Evolutionary conservation across 1,284 basidiomycete genomes (phyloP), one percentile per base, ranked within the genome.

Genomic region (Boletus sp.): DNA sequence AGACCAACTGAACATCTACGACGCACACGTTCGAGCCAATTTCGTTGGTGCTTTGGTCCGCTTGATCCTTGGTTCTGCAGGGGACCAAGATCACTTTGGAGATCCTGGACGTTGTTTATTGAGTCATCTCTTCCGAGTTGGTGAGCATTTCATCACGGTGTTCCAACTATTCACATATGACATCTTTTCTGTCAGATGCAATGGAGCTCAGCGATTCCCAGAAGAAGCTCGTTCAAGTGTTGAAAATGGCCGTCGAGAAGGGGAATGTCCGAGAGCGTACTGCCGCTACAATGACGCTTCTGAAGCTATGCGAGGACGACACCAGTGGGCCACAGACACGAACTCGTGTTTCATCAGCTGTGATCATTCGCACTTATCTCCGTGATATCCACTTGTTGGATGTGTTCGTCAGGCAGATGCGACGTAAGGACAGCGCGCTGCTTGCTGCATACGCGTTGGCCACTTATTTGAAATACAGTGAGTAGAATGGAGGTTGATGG

Each of bases 251-350:
- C 6, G 23, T 48, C 27, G 25, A 58, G 28, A 49, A 38, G 1
- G 59, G 56, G 14, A 55, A 54, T 33, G 17, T 28, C 6, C 58
- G 49, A 25, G 67, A 65, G 9, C 70, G 70, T 47, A 63, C 63
- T 0, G 61, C 67, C 28, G 62, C 62, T 25, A 72, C 68, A 2
- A 60, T 71, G 58, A 71, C 69, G 0, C 47, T 61, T 38, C 4
- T 60, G 23, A 51, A 47, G 23, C n/a, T 60, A 28, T 61, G 52
- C 47, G 52, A 54, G 27, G 60, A 58, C 54, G 21, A 30, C 33
- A 11, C 16, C 3, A 30, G 35, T 25, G 38, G 11, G 21, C 38
- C 11, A 40, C n/a, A 13, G 43, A 16, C 25, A 23, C 23, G 13
- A 38, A 58, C 35, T 59, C 14, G 52, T 30, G 10, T 52, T 33